These are phyloP conservation scores for Vitis hybrid DNA, from an alignment of 177 flowering plant species.

Conservation along the genomic window DNA sequence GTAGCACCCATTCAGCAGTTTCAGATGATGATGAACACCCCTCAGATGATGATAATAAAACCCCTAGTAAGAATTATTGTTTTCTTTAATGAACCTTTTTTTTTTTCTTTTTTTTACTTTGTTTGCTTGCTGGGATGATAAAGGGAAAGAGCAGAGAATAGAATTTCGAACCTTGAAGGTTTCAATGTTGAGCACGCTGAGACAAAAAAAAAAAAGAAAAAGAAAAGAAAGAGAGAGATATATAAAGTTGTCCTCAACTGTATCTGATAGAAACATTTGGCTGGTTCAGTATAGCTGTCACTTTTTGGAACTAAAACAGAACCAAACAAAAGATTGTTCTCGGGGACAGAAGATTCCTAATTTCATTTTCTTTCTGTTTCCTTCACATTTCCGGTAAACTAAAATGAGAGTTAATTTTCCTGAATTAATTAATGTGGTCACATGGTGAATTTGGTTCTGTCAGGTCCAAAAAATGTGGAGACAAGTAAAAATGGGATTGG, in stretches of 20 bases:
- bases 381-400: no score
- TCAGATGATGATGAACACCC: conserved; percentile 37
- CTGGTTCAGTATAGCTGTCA: no score
- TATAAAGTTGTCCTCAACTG: not conserved
- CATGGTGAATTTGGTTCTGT: conserved; percentile 12
- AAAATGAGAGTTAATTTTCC: no score
- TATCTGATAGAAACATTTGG: no score
- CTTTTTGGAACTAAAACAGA: no score
- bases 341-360: no score
- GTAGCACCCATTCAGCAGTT: conserved; percentile 20
- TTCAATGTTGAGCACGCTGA: no score
- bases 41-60: conserved; percentile 52
- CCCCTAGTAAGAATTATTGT: conserved; percentile 37
- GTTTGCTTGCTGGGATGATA: conserved; percentile 3
- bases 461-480: conserved; percentile 35
- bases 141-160: not conserved
- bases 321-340: no score
- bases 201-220: no score
- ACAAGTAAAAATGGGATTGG: conserved; percentile 13
- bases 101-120: not conserved
- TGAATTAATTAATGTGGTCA: no score
- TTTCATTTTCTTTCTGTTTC: no score
- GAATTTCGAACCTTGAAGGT: not conserved
- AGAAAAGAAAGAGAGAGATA: no score
- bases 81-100: not conserved